Evolutionary conservation across 768 basidiomycete species (phyloP).

Genomic region (Antrodiella citrinella): DNA sequence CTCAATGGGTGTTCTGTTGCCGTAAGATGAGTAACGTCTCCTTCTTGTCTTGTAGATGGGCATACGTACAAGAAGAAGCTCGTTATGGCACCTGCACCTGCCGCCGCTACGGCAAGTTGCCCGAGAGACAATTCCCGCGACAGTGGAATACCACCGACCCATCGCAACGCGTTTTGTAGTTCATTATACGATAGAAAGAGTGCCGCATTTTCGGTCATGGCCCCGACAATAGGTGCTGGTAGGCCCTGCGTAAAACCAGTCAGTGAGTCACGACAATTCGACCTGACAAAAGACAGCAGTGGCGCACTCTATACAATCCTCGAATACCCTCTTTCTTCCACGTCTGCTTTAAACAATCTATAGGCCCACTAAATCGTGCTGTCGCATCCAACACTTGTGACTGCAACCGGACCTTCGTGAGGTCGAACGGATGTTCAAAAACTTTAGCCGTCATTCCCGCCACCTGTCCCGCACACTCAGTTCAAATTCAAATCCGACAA

Average conservation of each 20-base stretch:
- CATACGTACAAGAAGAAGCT: conserved; percentile 83
- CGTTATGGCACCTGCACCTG: conserved; percentile 78
- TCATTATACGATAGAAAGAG: conserved; percentile 84
- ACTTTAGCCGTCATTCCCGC: conserved; percentile 86
- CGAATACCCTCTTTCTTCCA: conserved; percentile 73
- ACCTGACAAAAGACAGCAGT: not conserved
- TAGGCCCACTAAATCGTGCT: conserved; percentile 71
- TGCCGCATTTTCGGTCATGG: conserved; percentile 87
- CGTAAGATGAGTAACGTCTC: too few species aligned
- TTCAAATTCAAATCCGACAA: not conserved
- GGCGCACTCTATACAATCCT: conserved; percentile 80
- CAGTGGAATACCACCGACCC: conserved; percentile 25
- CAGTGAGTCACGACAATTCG: not conserved
- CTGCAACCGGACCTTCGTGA: conserved; percentile 92
- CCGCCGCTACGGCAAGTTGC: conserved; percentile 74
- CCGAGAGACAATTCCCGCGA: conserved; percentile 44
- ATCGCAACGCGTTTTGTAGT: conserved; percentile 54
- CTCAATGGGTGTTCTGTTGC: conserved; percentile 83
- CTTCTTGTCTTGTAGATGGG: too few species aligned
- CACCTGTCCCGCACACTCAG: conserved; percentile 31
- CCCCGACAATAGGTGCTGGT: conserved; percentile 84
- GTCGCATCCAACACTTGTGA: conserved; percentile 74
- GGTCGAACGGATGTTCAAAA: conserved; percentile 92
- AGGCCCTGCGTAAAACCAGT: conserved; percentile 44
- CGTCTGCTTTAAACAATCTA: conserved; percentile 82